Evolutionary conservation across 1,284 basidiomycete species (phyloP).

Genomic region (Erythrobasidium hasegawianum): DNA sequence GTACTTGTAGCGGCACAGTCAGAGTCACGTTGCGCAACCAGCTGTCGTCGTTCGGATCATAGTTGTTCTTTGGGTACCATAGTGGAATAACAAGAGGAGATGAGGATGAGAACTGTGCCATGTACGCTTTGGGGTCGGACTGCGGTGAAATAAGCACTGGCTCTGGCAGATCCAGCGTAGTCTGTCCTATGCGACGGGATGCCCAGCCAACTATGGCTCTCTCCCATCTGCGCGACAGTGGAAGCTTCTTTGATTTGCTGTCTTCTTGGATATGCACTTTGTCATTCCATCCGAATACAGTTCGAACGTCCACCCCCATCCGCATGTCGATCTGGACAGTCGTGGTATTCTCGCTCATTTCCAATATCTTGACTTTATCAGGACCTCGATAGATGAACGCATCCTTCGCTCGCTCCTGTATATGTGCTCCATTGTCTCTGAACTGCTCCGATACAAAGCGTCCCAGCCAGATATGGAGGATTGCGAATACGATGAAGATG

Average conservation of each 20-base stretch:
- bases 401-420: conserved; percentile 36
- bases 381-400: conserved; percentile 39
- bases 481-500: conserved; percentile 32
- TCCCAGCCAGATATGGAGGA: conserved; percentile 42
- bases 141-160: conserved; percentile 30
- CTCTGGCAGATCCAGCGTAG: conserved; percentile 33
- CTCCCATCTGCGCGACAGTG: conserved; percentile 29
- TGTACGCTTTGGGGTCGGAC: neutral
- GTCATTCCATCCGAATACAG: conserved; percentile 40
- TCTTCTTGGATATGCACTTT: conserved; percentile 5
- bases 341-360: conserved; percentile 1
- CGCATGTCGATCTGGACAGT: conserved; percentile 37
- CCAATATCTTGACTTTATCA: conserved; percentile 35
- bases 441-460: conserved; percentile 40
- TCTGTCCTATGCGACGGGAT: conserved; percentile 25
- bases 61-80: conserved; percentile 36
- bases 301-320: conserved; percentile 40
- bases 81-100: conserved; percentile 32
- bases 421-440: conserved; percentile 16
- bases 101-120: conserved; percentile 30
- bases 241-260: conserved; percentile 3
- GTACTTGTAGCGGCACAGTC: conserved; percentile 37
- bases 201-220: conserved; percentile 37
- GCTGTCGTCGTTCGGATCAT: conserved; percentile 21
- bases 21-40: conserved; percentile 34